Evolutionary conservation across 2,329 filamentous ascomycete species (phyloP).

Genomic region (Fusarium lyarnte): DNA sequence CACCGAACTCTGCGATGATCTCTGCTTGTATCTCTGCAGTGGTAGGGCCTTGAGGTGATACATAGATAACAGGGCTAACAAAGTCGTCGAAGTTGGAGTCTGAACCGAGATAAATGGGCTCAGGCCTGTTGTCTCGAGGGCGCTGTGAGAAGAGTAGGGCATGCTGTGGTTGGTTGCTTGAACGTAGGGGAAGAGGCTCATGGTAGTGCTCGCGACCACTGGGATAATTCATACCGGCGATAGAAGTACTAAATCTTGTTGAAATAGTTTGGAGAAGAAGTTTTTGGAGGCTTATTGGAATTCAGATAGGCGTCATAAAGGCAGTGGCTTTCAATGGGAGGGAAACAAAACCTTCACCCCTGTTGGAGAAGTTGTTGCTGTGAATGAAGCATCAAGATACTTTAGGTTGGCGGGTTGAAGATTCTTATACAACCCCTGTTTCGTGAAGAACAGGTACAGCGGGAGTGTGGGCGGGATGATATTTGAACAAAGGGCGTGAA

Average conservation of each 20-base stretch:
- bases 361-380: background rate
- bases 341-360: background rate
- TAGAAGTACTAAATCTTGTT: background rate
- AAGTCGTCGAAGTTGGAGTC: background rate
- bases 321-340: background rate
- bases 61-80: no score
- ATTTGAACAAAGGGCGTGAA: conserved; percentile 11
- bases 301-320: background rate
- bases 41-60: background rate
- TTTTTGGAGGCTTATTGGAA: background rate
- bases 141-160: conserved; percentile 1
- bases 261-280: no score
- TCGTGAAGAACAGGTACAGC: background rate
- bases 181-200: conserved; percentile 15
- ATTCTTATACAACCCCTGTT: background rate
- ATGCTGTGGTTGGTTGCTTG: background rate
- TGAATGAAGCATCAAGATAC: background rate
- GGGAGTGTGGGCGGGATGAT: background rate
- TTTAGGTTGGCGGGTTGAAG: background rate
- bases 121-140: background rate
- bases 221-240: background rate
- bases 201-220: background rate
- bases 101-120: background rate
- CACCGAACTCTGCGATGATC: background rate
- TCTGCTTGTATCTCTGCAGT: background rate